phyloP scores from a whole-genome alignment of 2,329 filamentous ascomycete genomes.

The Fusarium vanettenii region DNA sequence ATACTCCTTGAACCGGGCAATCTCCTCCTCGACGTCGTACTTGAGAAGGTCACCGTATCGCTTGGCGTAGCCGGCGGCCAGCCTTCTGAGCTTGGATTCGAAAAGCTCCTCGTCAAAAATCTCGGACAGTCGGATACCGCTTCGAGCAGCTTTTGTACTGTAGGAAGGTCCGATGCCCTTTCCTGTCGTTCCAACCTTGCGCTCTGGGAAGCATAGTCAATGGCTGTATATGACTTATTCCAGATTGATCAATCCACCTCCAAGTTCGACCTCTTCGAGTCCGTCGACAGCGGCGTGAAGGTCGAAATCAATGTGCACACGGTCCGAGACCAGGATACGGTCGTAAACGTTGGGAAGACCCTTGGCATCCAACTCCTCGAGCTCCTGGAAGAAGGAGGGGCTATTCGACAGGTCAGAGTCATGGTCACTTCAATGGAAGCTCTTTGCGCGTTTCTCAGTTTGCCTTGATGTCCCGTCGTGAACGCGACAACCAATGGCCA shows the following conservation, averaged over 20 bases:
- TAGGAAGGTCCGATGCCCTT: constrained; percentile 9
- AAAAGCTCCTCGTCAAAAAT: constrained; percentile 72
- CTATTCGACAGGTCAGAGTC: not conserved
- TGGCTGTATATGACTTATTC: not conserved
- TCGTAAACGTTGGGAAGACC: not conserved
- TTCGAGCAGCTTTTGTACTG: constrained; percentile 1
- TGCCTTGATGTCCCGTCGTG: not conserved
- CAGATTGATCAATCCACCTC: not conserved
- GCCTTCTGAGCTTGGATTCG: constrained; percentile 71
- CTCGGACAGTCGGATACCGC: constrained; percentile 11
- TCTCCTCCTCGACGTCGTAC: constrained; percentile 77
- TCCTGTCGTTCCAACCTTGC: constrained; percentile 9
- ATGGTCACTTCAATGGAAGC: not conserved
- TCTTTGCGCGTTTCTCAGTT: not conserved
- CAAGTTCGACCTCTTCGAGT: not conserved
- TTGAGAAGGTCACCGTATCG: constrained; percentile 74
- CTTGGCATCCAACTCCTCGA: not conserved
- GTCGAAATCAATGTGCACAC: not conserved
- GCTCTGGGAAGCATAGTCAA: not conserved
- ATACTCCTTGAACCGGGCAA: constrained; percentile 70
- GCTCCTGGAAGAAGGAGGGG: not conserved
- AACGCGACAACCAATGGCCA: not conserved
- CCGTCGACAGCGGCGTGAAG: not conserved
- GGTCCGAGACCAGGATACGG: not conserved
- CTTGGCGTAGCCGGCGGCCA: constrained; percentile 69